Percentiles rank a stretch among this genome's conserved stretches.
Evolutionary conservation across 2,329 filamentous ascomycete genomes (phyloP).

Genomic region (Paecilomyces fulvus): DNA sequence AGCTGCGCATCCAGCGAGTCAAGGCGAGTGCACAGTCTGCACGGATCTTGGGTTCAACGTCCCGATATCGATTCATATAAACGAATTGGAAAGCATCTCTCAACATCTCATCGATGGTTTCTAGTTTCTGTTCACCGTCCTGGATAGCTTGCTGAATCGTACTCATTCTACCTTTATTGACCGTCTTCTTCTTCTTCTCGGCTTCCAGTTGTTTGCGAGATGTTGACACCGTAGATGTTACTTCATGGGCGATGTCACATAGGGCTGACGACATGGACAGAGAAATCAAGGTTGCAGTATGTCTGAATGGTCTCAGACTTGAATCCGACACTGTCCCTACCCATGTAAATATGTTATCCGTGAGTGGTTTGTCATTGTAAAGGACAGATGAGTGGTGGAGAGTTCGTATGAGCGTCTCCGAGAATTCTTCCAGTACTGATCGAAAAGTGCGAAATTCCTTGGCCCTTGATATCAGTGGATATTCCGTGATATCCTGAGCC

Average conservation of each 20-base stretch:
- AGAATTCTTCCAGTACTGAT: constrained; percentile 68
- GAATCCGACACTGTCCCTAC: constrained; percentile 85
- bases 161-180: constrained; percentile 70
- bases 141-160: constrained; percentile 65
- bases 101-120: constrained; percentile 62
- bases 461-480: constrained; percentile 77
- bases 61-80: constrained; percentile 91
- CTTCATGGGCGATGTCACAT: constrained; percentile 61
- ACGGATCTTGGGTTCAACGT: constrained; percentile 82
- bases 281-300: constrained; percentile 82
- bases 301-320: constrained; percentile 77
- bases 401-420: constrained; percentile 64
- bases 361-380: constrained; percentile 65
- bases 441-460: constrained; percentile 73
- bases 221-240: constrained; percentile 65
- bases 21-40: constrained; percentile 81
- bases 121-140: constrained; percentile 60
- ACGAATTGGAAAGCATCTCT: constrained; percentile 85
- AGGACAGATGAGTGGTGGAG: constrained; percentile 75
- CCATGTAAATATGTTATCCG: constrained; percentile 88
- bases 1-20: constrained; percentile 76
- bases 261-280: constrained; percentile 71
- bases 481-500: constrained; percentile 75
- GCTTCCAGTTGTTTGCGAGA: constrained; percentile 70
- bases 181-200: constrained; percentile 61